A percentile compares a stretch with the other conserved stretches of the same genome.
Conservation (phyloP, 495 filamentous ascomycete genomes). For the Penicillium turbatum region DNA sequence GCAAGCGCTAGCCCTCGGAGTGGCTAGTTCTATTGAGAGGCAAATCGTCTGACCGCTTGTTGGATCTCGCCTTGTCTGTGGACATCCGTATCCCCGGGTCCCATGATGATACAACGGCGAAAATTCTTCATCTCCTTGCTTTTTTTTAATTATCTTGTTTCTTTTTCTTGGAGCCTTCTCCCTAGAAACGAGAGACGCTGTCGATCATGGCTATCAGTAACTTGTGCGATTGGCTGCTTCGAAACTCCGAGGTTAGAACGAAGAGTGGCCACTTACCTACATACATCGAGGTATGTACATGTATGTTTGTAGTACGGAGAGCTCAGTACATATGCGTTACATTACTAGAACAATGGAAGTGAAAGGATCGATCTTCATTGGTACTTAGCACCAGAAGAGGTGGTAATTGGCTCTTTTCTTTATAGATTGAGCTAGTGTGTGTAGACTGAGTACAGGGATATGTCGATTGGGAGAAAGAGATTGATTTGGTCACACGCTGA, state of each 20-base stretch:
- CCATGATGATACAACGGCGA: not conserved
- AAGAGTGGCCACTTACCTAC: constrained; percentile 10
- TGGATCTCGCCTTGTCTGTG: constrained; percentile 3
- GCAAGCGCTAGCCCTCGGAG: not conserved
- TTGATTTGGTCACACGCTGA: not conserved
- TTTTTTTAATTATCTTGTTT: not conserved
- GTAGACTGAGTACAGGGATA: not conserved
- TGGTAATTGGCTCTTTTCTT: no score
- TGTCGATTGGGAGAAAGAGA: no score
- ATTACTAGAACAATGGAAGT: constrained; percentile 6
- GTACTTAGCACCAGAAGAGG: not conserved
- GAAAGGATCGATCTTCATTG: constrained; percentile 12
- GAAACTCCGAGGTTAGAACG: not conserved
- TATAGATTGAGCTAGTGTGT: not conserved
- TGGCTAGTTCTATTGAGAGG: not conserved
- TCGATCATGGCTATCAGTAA: not conserved
- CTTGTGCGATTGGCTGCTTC: not conserved
- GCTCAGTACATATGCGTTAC: not conserved
- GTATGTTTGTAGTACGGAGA: no score
- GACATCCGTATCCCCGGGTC: not conserved
- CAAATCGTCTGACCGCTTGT: constrained; percentile 10
- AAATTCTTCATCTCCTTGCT: not conserved
- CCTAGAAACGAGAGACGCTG: not conserved
- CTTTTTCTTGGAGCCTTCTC: no score
- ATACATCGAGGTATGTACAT: not conserved